Conservation (phyloP, 2,329 filamentous ascomycete genomes). For the Diaporthe nobilis region DNA sequence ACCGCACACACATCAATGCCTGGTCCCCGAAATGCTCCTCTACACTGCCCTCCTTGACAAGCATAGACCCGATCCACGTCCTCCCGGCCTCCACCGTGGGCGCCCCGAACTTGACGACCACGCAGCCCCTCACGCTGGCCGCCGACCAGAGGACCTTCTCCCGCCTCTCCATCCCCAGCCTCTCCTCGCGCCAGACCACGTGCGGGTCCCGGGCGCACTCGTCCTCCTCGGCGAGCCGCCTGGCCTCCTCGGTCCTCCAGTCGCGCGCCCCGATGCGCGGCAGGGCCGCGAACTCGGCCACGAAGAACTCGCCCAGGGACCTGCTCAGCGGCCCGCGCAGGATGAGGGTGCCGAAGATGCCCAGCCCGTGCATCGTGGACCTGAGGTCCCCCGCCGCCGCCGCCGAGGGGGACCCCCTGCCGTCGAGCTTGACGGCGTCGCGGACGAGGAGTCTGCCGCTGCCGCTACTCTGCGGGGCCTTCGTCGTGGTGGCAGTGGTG, state of each 20-base stretch:
- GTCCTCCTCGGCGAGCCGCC: conserved; percentile 52
- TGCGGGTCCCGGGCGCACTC: conserved; percentile 56
- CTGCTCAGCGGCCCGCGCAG: conserved; percentile 81
- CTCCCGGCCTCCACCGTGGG: conserved; percentile 84
- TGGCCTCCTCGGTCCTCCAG: conserved; percentile 72
- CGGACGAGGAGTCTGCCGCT: conserved; percentile 79
- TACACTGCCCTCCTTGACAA: conserved; percentile 81
- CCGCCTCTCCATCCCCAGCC: conserved; percentile 70
- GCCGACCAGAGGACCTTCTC: conserved; percentile 84
- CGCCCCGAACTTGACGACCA: conserved; percentile 92
- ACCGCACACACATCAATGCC: conserved; percentile 81
- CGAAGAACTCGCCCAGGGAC: conserved; percentile 78
- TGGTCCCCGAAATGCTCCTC: conserved; percentile 82
- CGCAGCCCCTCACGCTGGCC: conserved; percentile 83
- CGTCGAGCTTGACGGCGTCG: conserved; percentile 84
- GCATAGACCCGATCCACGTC: conserved; percentile 83
- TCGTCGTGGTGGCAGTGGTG: conserved; percentile 1
- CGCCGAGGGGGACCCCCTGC: conserved; percentile 43
- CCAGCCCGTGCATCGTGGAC: conserved; percentile 80
- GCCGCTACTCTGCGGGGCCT: conserved; percentile 50
- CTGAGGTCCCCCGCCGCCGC: conserved; percentile 56
- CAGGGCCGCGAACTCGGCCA: conserved; percentile 81
- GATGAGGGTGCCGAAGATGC: conserved; percentile 88
- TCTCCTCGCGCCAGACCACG: conserved; percentile 67
- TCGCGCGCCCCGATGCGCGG: conserved; percentile 88